These are phyloP conservation scores for Verticillium nubilum DNA, from an alignment of 2,329 filamentous ascomycete genomes.

Conservation along the genomic window DNA sequence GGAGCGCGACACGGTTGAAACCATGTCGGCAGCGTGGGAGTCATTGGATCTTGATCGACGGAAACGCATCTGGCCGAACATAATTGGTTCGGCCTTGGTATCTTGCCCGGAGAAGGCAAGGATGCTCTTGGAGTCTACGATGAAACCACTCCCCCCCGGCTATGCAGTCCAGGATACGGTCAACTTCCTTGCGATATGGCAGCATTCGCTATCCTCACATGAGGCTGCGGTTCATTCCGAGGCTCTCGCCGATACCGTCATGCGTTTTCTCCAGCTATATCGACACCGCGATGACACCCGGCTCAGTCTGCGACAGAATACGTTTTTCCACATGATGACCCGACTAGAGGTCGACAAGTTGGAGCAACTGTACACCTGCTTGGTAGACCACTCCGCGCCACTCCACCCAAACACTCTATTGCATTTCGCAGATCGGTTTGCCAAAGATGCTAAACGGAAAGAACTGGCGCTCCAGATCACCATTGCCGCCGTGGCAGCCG, in stretches of 20 bases:
- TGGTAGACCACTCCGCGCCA: constrained; percentile 20
- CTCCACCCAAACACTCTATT: constrained; percentile 38
- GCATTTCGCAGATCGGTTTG: constrained; percentile 42
- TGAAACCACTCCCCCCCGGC: constrained; percentile 27
- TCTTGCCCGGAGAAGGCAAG: constrained; percentile 22
- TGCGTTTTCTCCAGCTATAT: constrained; percentile 3
- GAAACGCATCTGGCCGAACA: constrained; percentile 21
- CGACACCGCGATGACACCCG: constrained; percentile 21
- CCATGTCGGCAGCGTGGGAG: constrained; percentile 28
- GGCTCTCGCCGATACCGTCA: constrained; percentile 16
- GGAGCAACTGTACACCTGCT: constrained; percentile 26
- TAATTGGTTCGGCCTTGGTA: constrained; percentile 30
- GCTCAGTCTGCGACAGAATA: constrained; percentile 26
- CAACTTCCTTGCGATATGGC: constrained; percentile 20
- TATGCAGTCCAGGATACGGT: constrained; percentile 32
- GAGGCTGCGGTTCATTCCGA: constrained; percentile 1
- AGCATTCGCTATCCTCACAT: not conserved
- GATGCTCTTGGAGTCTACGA: constrained; percentile 29
- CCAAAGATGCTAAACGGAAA: constrained; percentile 32
- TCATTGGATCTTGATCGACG: constrained; percentile 18
- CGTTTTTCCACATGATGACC: constrained; percentile 18
- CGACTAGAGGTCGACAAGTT: not conserved
- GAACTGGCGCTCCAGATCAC: constrained; percentile 35
- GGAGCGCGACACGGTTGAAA: constrained; percentile 18
- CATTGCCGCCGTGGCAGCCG: constrained; percentile 24